Evolutionary conservation across 108 stramenopile genomes (phyloP).

Genomic region (Fragilaria crotonensis): DNA sequence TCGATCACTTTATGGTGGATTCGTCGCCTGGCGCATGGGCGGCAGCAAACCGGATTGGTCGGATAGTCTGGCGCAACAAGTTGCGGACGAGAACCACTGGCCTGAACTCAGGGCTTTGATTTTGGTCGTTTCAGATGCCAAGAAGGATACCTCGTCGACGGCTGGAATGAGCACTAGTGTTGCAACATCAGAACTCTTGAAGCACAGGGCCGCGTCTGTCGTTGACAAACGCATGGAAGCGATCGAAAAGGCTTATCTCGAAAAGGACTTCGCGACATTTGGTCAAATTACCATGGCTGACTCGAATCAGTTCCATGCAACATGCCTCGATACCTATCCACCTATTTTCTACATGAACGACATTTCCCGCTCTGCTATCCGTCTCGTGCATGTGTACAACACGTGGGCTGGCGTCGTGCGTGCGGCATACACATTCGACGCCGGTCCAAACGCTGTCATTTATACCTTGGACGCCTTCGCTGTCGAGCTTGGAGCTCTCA

Average conservation of each 20-base stretch:
- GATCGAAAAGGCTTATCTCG: constrained; percentile 83
- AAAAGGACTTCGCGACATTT: constrained; percentile 89
- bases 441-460: constrained; percentile 97
- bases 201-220: constrained; percentile 76
- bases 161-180: constrained; percentile 91
- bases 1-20: constrained; percentile 94
- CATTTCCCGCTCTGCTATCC: constrained; percentile 55
- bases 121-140: constrained; percentile 85
- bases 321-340: constrained; percentile 98
- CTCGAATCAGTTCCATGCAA: constrained; percentile 97
- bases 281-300: constrained; percentile 93
- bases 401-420: constrained; percentile 68
- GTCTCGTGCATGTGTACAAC: constrained; percentile 82
- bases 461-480: constrained; percentile 63
- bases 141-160: constrained; percentile 96
- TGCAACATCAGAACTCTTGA: constrained; percentile 76
- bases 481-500: constrained; percentile 66
- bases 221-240: constrained; percentile 76
- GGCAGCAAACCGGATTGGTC: constrained; percentile 51
- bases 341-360: constrained; percentile 99
- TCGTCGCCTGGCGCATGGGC: constrained; percentile 93
- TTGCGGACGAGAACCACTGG: constrained; percentile 90
- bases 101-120: constrained; percentile 92
- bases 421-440: constrained; percentile 98
- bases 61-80: constrained; percentile 89